Base-by-base conservation (phyloP, 331 rosid species). In the Spiraea crenata region DNA sequence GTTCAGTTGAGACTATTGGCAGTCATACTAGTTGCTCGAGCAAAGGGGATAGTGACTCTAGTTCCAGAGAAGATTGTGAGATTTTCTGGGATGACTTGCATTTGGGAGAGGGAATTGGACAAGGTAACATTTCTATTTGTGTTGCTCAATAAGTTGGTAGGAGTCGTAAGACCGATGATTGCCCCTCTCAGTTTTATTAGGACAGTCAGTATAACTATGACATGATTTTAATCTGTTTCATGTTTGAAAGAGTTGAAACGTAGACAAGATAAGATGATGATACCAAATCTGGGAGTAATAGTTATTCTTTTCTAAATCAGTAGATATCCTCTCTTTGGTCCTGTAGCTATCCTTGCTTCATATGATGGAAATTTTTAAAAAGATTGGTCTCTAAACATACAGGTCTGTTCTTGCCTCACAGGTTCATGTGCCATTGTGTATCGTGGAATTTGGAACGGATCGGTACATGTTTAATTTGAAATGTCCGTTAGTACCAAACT, bases 381-480 rank as follows among this genome's bases (percentile, higher is more conserved):
- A 0, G 63, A 5, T 38, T 1, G 49, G 48, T 67, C 17, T 19
- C 72, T 67, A 51, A 58, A n/a, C 8, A 2, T 12, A 40, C 15
- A 11, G 58, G 49, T 72, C 20, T 50, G 12, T 44, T 66, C 62
- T 70, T 74, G 57, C 74, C 55, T 57, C 42, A 65, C 87, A 87
- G 96, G 97, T 70, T 89, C 81, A 35, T 87, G 58, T 74, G 97
- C 90, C 57, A 61, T 62, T 75, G 93, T 89, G 61, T 82, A 89
- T 84, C 93, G 65, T 37, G 97, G 97, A 71, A 67, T 84, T 66
- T 91, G 91, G 96, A 91, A 91, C 81, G 91, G 79, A 81, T 91
- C 90, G 80, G 97, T 89, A 82, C 38, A 16, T 71, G 19, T 64
- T 60, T 65, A 71, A 57, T 20, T 44, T 17, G 7, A 52, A 45